phyloP scores from a whole-genome alignment of 1,284 basidiomycete species.

The Amylostereum areolatum region DNA sequence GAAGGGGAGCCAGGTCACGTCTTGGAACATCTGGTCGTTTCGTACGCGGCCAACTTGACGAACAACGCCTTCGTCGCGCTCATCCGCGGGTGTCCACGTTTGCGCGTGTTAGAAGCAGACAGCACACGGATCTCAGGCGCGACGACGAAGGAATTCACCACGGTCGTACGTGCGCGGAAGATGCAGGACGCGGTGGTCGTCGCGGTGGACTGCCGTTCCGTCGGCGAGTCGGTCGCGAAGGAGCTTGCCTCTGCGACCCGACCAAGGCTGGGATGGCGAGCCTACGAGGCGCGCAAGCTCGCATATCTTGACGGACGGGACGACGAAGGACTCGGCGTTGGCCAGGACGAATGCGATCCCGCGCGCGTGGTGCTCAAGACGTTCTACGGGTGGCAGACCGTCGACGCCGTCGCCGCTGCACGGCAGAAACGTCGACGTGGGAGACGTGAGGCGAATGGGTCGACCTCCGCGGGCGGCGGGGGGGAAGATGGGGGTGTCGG shows the following conservation, averaged over 20 bases:
- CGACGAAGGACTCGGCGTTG: slow-evolving; percentile 52
- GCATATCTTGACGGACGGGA: slow-evolving; percentile 64
- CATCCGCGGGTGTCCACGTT: slow-evolving; percentile 54
- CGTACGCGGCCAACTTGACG: slow-evolving; percentile 57
- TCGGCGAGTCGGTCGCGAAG: slow-evolving; percentile 57
- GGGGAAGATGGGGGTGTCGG: slow-evolving; percentile 20
- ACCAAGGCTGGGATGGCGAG: slow-evolving; percentile 66
- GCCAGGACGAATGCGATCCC: slow-evolving; percentile 73
- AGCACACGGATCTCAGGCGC: slow-evolving; percentile 65
- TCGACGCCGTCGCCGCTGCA: slow-evolving; percentile 61
- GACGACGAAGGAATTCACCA: slow-evolving; percentile 67
- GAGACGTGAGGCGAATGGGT: slow-evolving; percentile 37
- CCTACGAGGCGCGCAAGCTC: slow-evolving; percentile 60
- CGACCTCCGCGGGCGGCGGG: slow-evolving; percentile 16
- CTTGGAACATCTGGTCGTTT: slow-evolving; percentile 72
- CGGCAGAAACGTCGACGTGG: slow-evolving; percentile 49
- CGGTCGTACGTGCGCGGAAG: slow-evolving; percentile 43
- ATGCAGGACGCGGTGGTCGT: slow-evolving; percentile 49
- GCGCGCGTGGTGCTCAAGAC: slow-evolving; percentile 73
- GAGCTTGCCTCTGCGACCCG: slow-evolving; percentile 52
- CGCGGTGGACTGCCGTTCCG: slow-evolving; percentile 71
- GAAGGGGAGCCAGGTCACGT: slow-evolving; percentile 45
- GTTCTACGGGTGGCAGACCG: slow-evolving; percentile 83
- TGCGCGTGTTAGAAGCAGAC: slow-evolving; percentile 71
- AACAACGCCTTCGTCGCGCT: slow-evolving; percentile 61